Conservation (phyloP, 805 yeast species). For the Brettanomyces naardenensis region DNA sequence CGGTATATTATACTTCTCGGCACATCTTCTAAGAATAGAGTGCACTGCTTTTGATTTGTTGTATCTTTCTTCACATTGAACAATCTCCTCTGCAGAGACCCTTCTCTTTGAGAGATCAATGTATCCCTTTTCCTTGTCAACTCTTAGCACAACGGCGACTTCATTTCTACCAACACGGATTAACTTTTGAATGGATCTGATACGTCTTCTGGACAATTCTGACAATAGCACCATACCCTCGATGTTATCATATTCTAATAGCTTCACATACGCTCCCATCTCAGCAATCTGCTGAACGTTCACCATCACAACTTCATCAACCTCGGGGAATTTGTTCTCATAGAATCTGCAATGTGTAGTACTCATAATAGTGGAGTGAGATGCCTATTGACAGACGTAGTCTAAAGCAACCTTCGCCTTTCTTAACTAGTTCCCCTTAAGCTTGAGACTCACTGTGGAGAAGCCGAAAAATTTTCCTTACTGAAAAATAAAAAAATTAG, state of each 20-base stretch:
- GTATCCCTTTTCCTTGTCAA: slow-evolving; percentile 97
- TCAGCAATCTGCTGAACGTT: slow-evolving; percentile 98
- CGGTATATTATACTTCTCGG: slow-evolving; percentile 87
- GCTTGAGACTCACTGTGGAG: no score
- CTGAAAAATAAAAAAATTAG: no score
- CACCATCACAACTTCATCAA: slow-evolving; percentile 98
- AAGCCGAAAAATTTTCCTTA: no score
- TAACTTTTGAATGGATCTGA: slow-evolving; percentile 92
- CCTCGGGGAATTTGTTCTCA: slow-evolving; percentile 97
- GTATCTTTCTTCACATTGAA: slow-evolving; percentile 95
- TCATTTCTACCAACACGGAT: slow-evolving; percentile 98
- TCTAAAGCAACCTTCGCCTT: no score
- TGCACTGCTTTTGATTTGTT: slow-evolving; percentile 96
- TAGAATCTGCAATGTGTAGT: slow-evolving; percentile 91
- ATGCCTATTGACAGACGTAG: no score
- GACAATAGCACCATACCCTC: slow-evolving; percentile 97
- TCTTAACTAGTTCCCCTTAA: no score
- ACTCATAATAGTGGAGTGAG: slow-evolving; percentile 43
- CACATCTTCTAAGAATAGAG: slow-evolving; percentile 96
- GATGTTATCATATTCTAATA: slow-evolving; percentile 93
- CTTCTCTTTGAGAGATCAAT: slow-evolving; percentile 96
- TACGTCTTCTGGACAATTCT: slow-evolving; percentile 97
- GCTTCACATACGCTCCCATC: slow-evolving; percentile 98
- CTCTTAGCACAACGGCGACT: slow-evolving; percentile 95
- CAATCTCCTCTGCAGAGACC: slow-evolving; percentile 95